Conservation (phyloP, 768 basidiomycete species). For the Guyanaporus albipodus region DNA sequence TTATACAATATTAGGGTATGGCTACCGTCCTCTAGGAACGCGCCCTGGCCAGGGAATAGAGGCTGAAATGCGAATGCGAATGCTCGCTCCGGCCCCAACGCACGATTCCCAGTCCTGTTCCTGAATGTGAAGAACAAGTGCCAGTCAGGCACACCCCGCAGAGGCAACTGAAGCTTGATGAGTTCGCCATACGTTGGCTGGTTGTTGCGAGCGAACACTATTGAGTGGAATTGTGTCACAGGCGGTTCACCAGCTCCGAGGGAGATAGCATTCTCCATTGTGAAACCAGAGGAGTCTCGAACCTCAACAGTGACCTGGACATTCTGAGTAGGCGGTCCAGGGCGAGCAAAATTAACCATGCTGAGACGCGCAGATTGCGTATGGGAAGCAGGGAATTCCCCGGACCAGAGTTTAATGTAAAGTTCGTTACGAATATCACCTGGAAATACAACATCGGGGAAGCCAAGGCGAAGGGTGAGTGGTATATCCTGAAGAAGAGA, state of each 20-base stretch:
- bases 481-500: conserved; percentile 79
- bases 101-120: conserved; percentile 57
- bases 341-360: conserved; percentile 56
- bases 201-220: conserved; percentile 85
- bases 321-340: conserved; percentile 48
- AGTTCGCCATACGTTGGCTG: conserved; percentile 93
- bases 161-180: conserved; percentile 78
- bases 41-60: conserved; percentile 67
- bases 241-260: conserved; percentile 83
- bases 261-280: conserved; percentile 69
- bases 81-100: conserved; percentile 56
- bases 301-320: conserved; percentile 93
- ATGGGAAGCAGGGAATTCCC: conserved; percentile 68
- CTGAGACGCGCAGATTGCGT: conserved; percentile 50
- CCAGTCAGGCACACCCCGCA: conserved; percentile 65
- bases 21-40: conserved; percentile 86
- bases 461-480: conserved; percentile 82
- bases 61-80: conserved; percentile 95
- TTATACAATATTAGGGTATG: conserved; percentile 83
- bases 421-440: conserved; percentile 91
- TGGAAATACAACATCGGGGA: conserved; percentile 95
- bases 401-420: conserved; percentile 95
- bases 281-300: conserved; percentile 61
- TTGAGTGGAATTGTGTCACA: conserved; percentile 79
- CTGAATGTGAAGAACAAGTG: conserved; percentile 95